These are phyloP conservation scores for Hypseocharis bilobata DNA, from an alignment of 441 rosid species.

Conservation along the genomic window DNA sequence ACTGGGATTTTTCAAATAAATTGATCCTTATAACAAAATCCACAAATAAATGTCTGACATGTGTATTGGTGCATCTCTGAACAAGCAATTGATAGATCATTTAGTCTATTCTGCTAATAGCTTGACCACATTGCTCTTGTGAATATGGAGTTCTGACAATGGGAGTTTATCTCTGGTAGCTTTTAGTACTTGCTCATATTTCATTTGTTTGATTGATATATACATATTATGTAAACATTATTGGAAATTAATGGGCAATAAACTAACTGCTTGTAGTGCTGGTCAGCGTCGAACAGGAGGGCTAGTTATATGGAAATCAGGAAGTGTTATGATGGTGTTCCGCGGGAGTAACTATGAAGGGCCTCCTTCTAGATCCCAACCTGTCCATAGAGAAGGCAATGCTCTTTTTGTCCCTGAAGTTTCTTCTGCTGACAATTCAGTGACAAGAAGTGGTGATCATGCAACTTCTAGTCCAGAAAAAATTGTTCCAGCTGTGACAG, in stretches of 20 bases:
- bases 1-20: too few species aligned
- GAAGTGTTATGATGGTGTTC: conserved; percentile 92
- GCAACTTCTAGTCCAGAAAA: conserved; percentile 30
- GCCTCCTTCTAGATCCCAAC: conserved; percentile 41
- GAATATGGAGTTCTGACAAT: neutral
- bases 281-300: conserved; percentile 90
- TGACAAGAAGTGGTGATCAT: conserved; percentile 22
- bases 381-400: conserved; percentile 33
- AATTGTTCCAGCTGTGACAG: conserved; percentile 29
- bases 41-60: neutral
- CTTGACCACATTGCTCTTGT: neutral
- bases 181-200: neutral
- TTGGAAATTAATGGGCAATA: neutral
- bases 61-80: neutral
- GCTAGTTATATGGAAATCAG: conserved; percentile 80
- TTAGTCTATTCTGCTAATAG: neutral
- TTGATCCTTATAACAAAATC: too few species aligned
- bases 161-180: neutral
- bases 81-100: neutral
- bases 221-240: neutral
- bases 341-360: conserved; percentile 71
- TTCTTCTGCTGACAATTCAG: conserved; percentile 39
- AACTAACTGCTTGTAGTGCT: conserved; percentile 33
- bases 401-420: conserved; percentile 60
- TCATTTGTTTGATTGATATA: neutral